Evolutionary conservation across 2,329 filamentous ascomycete genomes (phyloP).

Genomic region (Albifimbria verrucaria): DNA sequence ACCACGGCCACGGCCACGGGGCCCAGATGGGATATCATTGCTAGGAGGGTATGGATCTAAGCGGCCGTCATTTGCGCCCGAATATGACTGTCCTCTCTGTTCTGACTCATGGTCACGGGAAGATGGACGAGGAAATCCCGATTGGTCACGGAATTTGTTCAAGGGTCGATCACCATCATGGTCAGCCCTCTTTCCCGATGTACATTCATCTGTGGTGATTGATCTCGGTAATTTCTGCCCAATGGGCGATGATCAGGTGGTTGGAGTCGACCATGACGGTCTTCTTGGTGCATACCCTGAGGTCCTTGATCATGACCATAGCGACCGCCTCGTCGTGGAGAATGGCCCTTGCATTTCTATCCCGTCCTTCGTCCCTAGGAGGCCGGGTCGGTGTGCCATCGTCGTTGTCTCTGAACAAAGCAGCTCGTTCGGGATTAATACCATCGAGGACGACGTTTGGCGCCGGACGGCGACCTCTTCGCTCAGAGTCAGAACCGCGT

Average conservation of each 20-base stretch:
- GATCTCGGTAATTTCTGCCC: conserved; percentile 28
- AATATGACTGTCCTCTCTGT: conserved; percentile 46
- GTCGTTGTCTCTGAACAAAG: conserved; percentile 37
- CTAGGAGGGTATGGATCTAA: conserved; percentile 50
- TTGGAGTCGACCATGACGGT: conserved; percentile 42
- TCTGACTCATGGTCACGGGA: conserved; percentile 43
- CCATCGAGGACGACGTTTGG: conserved; percentile 28
- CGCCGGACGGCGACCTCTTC: conserved; percentile 24
- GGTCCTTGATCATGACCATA: conserved; percentile 25
- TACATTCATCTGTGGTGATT: conserved; percentile 24
- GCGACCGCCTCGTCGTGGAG: conserved; percentile 42
- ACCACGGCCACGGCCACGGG: conserved; percentile 47
- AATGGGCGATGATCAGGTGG: conserved; percentile 27
- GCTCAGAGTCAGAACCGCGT: conserved; percentile 26
- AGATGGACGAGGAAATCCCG: conserved; percentile 33
- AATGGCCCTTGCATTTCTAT: conserved; percentile 40
- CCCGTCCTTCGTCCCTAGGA: conserved; percentile 41
- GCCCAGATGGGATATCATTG: conserved; percentile 52
- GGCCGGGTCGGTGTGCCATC: conserved; percentile 32
- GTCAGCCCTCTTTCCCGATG: conserved; percentile 36
- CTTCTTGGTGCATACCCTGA: conserved; percentile 40
- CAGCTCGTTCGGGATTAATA: conserved; percentile 47
- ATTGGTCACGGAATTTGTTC: conserved; percentile 38
- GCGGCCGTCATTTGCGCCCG: conserved; percentile 62
- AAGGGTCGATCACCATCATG: conserved; percentile 30